A percentile compares a stretch with the other conserved stretches of the same genome.
Evolutionary conservation across 2,329 filamentous ascomycete genomes (phyloP).

Genomic region (Aspergillus jensenii): DNA sequence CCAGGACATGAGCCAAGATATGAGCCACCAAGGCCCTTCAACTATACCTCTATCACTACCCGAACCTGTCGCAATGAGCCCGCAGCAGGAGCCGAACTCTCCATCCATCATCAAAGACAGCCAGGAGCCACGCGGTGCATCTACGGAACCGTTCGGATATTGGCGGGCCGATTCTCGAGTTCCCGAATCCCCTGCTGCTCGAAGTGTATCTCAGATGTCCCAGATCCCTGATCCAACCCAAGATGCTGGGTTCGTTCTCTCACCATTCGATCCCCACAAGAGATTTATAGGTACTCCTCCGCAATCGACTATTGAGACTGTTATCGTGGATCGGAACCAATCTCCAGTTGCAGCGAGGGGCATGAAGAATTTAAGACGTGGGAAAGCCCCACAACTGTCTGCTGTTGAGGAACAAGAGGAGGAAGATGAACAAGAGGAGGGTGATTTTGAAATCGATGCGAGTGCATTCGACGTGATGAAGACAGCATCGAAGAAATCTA

Average conservation of each 20-base stretch:
- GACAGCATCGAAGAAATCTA: slow-evolving; percentile 58
- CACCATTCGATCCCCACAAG: slow-evolving; percentile 66
- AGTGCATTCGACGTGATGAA: slow-evolving; percentile 71
- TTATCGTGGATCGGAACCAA: slow-evolving; percentile 54
- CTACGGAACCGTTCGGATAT: slow-evolving; percentile 47
- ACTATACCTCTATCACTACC: slow-evolving; percentile 48
- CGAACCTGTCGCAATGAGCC: slow-evolving; percentile 57
- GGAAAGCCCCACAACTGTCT: slow-evolving; percentile 44
- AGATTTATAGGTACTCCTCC: slow-evolving; percentile 64
- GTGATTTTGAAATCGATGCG: slow-evolving; percentile 38
- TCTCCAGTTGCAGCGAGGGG: slow-evolving; percentile 66
- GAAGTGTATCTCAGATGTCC: slow-evolving; percentile 61
- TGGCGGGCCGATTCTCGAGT: slow-evolving; percentile 34
- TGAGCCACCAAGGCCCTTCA: too few relatives aligned
- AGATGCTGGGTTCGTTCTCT: slow-evolving; percentile 72
- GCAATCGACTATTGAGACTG: slow-evolving; percentile 68
- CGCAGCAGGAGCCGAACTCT: slow-evolving; percentile 62
- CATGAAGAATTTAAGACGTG: slow-evolving; percentile 54
- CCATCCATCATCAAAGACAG: slow-evolving; percentile 61
- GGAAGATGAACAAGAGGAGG: slow-evolving; percentile 42
- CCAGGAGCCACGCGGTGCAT: slow-evolving; percentile 48
- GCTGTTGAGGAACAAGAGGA: slow-evolving; percentile 46
- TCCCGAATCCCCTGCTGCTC: slow-evolving; percentile 36
- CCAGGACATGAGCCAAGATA: slow-evolving; percentile 41
- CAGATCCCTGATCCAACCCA: slow-evolving; percentile 76